Base-by-base conservation (phyloP, 305 asterid species). In the Solanum aculeatissimum region DNA sequence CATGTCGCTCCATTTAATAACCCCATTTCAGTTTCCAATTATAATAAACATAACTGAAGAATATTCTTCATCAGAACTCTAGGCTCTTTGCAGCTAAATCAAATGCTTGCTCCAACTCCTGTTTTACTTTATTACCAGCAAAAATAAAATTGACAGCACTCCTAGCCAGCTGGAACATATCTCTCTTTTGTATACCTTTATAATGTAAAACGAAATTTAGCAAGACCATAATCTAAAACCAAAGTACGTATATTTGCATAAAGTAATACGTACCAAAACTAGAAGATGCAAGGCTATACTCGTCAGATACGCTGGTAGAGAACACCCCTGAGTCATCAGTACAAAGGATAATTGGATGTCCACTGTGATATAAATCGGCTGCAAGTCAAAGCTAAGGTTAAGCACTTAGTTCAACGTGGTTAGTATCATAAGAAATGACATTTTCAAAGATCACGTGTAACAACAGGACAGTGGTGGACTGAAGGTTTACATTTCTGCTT, bases 261-360 rank as follows among this genome's bases (percentile, higher is more conserved):
- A 54, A 23, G 43, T 21, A 51, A 71, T 32, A 86, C 92, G 18
- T 89, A 94, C 96, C 97, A 55, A 94, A 92, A 77, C 94, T 83
- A 72, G 95, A 87, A 9, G 92, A 74, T 72, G 96, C 94, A 81
- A 91, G 92, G 68, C 83, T 86, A 47, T 91, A 91, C 86, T 93
- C 97, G 54, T 86, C 84, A 29, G 94, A 91, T 63, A 92, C 83
- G 32, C 89, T 90, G 84, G 95, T 93, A 6, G 93, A 92, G 93
- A 92, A 92, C 86, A 93, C 94, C 74, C 95, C 95, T 8, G 88
- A 45, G 85, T 93, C 97, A 72, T 93, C 97, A 42, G 97, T 91
- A 87, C 95, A 93, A 74, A 93, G 83, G 62, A 89, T 82, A 86
- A 93, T 71, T 14, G 95, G 94, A 86, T 92, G 95, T 86, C 89